Evolutionary conservation across 208 protist genomes (phyloP).

Genomic region (Hexamita inflata): DNA sequence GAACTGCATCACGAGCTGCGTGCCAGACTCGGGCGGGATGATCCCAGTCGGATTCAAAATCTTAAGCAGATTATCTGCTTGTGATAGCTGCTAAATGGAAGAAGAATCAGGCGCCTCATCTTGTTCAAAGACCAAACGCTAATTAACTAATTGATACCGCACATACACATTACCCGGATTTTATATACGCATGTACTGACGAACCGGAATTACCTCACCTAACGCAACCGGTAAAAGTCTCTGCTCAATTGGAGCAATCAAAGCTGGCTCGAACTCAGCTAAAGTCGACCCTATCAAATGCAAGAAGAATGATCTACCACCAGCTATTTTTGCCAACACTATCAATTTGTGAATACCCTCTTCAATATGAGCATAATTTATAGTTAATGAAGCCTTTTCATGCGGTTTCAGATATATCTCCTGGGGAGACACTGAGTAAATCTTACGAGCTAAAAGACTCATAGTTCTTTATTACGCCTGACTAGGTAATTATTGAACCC

Average conservation of each 20-base stretch:
- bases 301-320: conserved; percentile 14
- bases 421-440: not conserved
- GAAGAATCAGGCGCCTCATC: not conserved
- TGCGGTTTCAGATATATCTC: not conserved
- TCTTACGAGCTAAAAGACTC: not conserved
- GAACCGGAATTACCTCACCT: not conserved
- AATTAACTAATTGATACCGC: not conserved
- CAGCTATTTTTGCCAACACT: not conserved
- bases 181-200: not conserved
- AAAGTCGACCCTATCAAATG: conserved; percentile 16
- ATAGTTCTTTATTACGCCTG: not conserved
- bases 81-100: too few relatives aligned
- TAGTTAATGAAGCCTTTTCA: not conserved
- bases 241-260: conserved; percentile 12
- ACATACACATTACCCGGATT: conserved; percentile 13
- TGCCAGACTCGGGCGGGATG: not conserved
- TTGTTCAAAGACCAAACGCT: not conserved
- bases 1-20: not conserved
- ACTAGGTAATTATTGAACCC: not conserved
- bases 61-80: not conserved
- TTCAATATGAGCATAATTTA: conserved; percentile 15
- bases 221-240: conserved; percentile 8
- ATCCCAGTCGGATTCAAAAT: not conserved
- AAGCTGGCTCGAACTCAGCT: conserved; percentile 8
- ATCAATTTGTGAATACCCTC: conserved; percentile 18